Evolutionary conservation across 1,284 basidiomycete genomes (phyloP).

Genomic region (Pseudozyma hubeiensis): DNA sequence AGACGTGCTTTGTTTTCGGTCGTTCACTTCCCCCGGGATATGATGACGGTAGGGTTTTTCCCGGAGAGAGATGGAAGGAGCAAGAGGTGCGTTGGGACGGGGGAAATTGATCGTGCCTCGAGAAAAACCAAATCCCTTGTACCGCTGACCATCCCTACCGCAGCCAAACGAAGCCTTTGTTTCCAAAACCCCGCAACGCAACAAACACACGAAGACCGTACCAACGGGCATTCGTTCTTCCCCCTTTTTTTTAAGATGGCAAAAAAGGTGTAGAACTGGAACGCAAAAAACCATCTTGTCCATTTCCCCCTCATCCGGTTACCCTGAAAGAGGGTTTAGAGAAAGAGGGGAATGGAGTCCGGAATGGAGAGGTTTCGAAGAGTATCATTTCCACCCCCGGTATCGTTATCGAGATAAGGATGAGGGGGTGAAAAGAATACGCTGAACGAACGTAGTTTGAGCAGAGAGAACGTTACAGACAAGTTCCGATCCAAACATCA

Average conservation of each 20-base stretch:
- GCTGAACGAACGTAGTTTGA: too few species aligned
- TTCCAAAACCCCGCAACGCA: neutral
- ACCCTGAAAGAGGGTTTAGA: too few species aligned
- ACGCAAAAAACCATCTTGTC: neutral
- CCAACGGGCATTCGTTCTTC: slow-evolving; percentile 21
- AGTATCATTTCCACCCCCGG: too few species aligned
- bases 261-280: neutral
- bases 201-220: neutral
- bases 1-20: slow-evolving; percentile 4
- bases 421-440: too few species aligned
- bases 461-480: too few species aligned
- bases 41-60: neutral
- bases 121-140: neutral
- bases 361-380: too few species aligned
- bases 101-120: neutral
- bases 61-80: neutral
- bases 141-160: too few species aligned
- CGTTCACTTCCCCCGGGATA: neutral
- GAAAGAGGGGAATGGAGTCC: too few species aligned
- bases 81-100: neutral
- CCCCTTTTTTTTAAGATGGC: neutral
- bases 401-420: too few species aligned
- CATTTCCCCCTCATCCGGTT: too few species aligned
- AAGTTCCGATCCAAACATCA: too few species aligned
- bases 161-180: too few species aligned